Evolutionary conservation across 139 green algal species (phyloP), one percentile per base, ranked within the genome.

Genomic region (Raphidocelis subcapitata): DNA sequence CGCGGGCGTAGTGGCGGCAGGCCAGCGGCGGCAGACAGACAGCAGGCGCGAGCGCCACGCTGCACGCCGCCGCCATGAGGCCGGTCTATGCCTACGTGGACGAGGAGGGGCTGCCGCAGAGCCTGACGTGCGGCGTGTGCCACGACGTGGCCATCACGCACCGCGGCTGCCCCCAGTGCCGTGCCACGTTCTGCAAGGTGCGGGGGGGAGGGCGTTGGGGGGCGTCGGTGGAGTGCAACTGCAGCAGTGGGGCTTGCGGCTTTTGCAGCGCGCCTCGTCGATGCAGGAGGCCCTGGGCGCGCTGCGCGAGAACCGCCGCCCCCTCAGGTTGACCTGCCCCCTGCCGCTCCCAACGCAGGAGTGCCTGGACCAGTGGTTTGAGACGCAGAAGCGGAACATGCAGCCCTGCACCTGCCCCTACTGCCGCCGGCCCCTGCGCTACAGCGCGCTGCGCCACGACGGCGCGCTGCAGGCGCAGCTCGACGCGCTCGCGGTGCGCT

Each of bases 351-450:
- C 41, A 49, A 49, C 12, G 12, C 41, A 49, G 41, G 41, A 49
- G 41, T 49, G 41, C 41, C 8, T 49, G 41, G 41, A 49, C 41
- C 41, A 49, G 41, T 49, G 59, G 59, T 65, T 65, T 65, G 59
- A 65, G 16, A 51, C 62, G 8, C 35, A 74, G 23, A 65, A 66
- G n/a, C 63, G 35, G 52, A 74, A 56, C 24, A 31, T n/a, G 33
- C 57, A 67, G 8, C 28, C 36, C 56, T 75, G 69, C 69, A 52
- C 69, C 56, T 75, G 69, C 57, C 69, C 69, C 37, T 75, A 75
- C 41, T 75, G 69, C 41, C 41, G 69, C 31, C 69, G 69, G 1
- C 51, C 46, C 33, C 69, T 75, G 37, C 37, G 41, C 15, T 75
- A 60, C 69, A 56, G 31, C 23, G 56, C 67, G 35, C 69, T 75